phyloP scores from a whole-genome alignment of 108 stramenopile genomes.

The Skeletonema tropicum region DNA sequence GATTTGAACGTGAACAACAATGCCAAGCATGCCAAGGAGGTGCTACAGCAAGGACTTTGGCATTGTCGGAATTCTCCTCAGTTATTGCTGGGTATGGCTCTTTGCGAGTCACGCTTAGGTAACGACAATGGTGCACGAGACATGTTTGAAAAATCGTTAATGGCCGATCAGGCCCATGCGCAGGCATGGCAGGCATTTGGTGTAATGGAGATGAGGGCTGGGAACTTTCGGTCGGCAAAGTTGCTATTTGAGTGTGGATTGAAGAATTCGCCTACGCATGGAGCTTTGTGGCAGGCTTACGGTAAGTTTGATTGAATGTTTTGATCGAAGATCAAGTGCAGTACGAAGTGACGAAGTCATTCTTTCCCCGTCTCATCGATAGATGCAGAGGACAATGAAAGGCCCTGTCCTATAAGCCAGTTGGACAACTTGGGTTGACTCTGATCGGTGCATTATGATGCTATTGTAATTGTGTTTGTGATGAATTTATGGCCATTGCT shows the following conservation, averaged over 20 bases:
- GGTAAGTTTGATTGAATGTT: constrained; percentile 35
- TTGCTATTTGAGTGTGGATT: constrained; percentile 80
- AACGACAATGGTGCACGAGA: constrained; percentile 65
- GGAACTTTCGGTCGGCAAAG: constrained; percentile 69
- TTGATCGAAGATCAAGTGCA: background rate
- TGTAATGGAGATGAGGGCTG: constrained; percentile 86
- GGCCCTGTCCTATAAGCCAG: constrained; percentile 91
- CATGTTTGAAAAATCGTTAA: constrained; percentile 69
- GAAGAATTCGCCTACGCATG: constrained; percentile 69
- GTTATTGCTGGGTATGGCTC: constrained; percentile 76
- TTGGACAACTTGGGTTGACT: constrained; percentile 88
- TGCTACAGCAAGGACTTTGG: constrained; percentile 68
- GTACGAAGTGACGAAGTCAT: constrained; percentile 82
- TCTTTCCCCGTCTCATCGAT: constrained; percentile 94
- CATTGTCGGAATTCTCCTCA: constrained; percentile 73
- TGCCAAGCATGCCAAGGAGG: constrained; percentile 50
- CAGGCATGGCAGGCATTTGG: constrained; percentile 93
- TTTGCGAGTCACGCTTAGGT: constrained; percentile 79
- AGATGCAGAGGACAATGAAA: constrained; percentile 79
- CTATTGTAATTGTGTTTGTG: background rate
- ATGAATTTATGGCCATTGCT: background rate
- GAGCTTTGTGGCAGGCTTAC: constrained; percentile 86
- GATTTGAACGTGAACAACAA: constrained; percentile 75
- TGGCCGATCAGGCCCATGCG: constrained; percentile 66
- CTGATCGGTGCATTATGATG: constrained; percentile 60